Conservation (phyloP, 2,329 filamentous ascomycete species). For the Claviceps digitariae region DNA sequence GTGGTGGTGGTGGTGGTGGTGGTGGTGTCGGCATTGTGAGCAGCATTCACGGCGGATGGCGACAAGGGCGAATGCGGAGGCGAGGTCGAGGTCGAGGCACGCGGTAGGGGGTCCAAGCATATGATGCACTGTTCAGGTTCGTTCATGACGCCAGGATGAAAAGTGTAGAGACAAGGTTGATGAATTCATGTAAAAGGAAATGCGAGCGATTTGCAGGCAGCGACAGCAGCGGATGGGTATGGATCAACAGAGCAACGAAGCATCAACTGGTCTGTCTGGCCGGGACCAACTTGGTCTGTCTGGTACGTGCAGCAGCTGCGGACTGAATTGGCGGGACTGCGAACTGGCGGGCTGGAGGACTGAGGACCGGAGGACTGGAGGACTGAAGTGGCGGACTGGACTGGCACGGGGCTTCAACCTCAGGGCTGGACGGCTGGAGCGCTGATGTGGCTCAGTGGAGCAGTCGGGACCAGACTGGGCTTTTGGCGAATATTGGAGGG, state of each 20-base stretch:
- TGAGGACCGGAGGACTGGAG: no score
- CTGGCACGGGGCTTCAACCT: background rate
- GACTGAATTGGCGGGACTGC: no score
- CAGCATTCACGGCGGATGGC: conserved; percentile 11
- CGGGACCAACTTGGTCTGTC: background rate
- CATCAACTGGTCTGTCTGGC: background rate
- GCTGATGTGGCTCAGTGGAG: background rate
- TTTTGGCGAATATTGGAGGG: no score
- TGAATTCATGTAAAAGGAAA: conserved; percentile 33
- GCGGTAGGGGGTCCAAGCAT: conserved; percentile 48
- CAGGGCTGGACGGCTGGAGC: background rate
- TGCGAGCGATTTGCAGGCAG: conserved; percentile 6
- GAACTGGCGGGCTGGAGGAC: no score
- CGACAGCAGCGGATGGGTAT: conserved; percentile 1
- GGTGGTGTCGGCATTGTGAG: conserved; percentile 1
- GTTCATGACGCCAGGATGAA: conserved; percentile 32
- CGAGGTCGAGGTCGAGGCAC: conserved; percentile 13
- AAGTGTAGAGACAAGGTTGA: conserved; percentile 21
- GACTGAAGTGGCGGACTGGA: no score
- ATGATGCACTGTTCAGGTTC: conserved; percentile 55
- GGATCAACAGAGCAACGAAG: background rate
- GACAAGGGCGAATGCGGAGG: conserved; percentile 1
- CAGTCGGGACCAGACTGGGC: background rate
- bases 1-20: conserved; percentile 4
- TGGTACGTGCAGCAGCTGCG: no score